Evolutionary conservation across 176 grass and related monocot species (phyloP).

Genomic region (Echinochloa phyllopogon): DNA sequence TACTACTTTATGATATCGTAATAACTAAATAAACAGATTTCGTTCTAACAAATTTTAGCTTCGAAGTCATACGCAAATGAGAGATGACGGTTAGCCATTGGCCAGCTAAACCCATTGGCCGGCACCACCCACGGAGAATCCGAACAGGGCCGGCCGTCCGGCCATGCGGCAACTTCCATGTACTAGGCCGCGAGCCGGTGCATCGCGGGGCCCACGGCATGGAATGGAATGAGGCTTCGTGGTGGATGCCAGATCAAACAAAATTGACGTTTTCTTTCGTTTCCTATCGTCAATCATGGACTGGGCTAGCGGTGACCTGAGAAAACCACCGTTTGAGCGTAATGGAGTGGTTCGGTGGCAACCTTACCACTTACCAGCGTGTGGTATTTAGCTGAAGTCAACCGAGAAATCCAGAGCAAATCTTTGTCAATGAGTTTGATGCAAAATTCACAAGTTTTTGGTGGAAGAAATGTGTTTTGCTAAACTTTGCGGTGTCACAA

Average conservation of each 20-base stretch:
- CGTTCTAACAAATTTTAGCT: not conserved
- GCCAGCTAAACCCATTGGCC: not conserved
- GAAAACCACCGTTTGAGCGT: not conserved
- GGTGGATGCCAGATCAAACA: constrained; percentile 1
- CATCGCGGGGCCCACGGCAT: not conserved
- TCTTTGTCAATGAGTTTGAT: too few relatives aligned
- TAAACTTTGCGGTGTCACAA: not conserved
- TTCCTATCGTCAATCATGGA: not conserved
- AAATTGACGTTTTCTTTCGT: not conserved
- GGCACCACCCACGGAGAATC: constrained; percentile 1
- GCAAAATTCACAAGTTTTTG: too few relatives aligned
- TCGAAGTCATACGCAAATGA: not conserved
- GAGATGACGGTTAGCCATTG: not conserved
- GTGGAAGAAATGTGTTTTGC: not conserved
- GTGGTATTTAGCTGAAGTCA: not conserved
- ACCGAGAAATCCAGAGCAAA: not conserved
- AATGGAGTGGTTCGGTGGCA: not conserved
- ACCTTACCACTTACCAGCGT: too few relatives aligned
- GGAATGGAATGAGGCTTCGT: not conserved
- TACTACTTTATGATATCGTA: not conserved
- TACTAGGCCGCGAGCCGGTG: not conserved
- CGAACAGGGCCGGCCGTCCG: not conserved
- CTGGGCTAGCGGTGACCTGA: not conserved
- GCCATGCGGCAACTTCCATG: not conserved
- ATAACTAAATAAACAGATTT: not conserved